Conservation (phyloP, 768 basidiomycete species). For the Tylopilus subfusipes region DNA sequence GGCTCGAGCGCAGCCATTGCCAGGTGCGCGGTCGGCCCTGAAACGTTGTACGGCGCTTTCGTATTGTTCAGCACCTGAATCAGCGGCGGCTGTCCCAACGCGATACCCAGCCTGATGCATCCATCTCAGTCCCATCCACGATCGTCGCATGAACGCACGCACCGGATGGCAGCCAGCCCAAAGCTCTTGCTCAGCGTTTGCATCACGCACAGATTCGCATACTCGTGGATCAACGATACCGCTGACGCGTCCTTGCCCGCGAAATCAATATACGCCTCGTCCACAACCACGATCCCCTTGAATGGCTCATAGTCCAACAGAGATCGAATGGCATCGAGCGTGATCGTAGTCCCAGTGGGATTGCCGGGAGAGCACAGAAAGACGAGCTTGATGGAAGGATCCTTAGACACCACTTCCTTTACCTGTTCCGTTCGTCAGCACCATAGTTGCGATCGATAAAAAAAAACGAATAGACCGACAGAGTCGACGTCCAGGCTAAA, state of each 20-base stretch:
- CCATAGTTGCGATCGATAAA: neutral
- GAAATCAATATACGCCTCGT: constrained; percentile 99
- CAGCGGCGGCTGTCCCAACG: constrained; percentile 83
- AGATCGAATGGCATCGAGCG: constrained; percentile 61
- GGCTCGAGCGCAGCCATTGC: constrained; percentile 76
- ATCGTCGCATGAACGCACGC: constrained; percentile 19
- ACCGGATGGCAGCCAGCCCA: constrained; percentile 94
- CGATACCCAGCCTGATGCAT: constrained; percentile 74
- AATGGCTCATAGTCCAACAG: constrained; percentile 77
- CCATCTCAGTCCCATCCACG: neutral
- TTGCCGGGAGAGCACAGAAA: constrained; percentile 98
- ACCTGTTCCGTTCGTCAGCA: constrained; percentile 45
- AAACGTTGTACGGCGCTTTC: constrained; percentile 98
- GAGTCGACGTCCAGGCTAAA: constrained; percentile 76
- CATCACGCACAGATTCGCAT: constrained; percentile 88
- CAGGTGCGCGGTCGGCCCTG: constrained; percentile 80
- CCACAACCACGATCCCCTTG: constrained; percentile 89
- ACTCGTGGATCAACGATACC: constrained; percentile 68
- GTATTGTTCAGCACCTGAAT: constrained; percentile 91
- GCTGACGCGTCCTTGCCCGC: constrained; percentile 60
- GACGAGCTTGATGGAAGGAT: constrained; percentile 83
- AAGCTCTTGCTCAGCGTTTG: constrained; percentile 97
- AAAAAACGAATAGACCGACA: constrained; percentile 40
- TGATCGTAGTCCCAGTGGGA: constrained; percentile 86
- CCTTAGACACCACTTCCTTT: constrained; percentile 60